Evolutionary conservation across 202 grass and related monocot species (phyloP).

Genomic region (Thinopyrum obtusiflorum): DNA sequence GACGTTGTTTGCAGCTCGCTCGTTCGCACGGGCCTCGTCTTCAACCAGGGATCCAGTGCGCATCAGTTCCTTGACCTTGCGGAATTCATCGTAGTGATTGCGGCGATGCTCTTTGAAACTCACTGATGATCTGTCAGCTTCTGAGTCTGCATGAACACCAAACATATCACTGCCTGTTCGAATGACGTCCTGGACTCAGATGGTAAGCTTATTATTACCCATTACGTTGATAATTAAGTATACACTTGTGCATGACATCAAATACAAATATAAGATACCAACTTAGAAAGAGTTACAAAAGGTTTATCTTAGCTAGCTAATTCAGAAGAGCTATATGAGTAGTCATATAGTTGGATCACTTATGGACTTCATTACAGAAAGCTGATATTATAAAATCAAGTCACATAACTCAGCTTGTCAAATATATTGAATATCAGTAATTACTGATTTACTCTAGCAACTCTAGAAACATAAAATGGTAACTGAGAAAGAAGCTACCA

Average conservation of each 20-base stretch:
- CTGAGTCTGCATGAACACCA: constrained; percentile 50
- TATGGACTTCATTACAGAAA: not conserved
- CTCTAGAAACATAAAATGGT: not conserved
- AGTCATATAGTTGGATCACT: not conserved
- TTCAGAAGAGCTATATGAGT: not conserved
- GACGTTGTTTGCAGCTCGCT: constrained; percentile 6
- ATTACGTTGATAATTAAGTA: not conserved
- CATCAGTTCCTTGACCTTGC: constrained; percentile 84
- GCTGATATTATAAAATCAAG: not conserved
- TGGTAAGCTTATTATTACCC: not conserved
- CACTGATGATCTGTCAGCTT: constrained; percentile 53
- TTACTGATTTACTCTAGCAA: constrained; percentile 4
- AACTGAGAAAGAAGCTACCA: constrained; percentile 31
- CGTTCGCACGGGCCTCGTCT: constrained; percentile 47
- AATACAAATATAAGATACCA: not conserved
- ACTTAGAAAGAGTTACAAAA: not conserved
- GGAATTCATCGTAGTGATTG: constrained; percentile 83
- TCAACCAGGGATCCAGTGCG: constrained; percentile 57
- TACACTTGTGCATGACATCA: not conserved
- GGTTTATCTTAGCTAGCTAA: not conserved
- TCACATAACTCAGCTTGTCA: not conserved
- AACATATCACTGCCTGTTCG: constrained; percentile 12
- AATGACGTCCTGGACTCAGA: not conserved
- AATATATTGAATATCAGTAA: constrained; percentile 4
- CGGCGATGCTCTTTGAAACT: constrained; percentile 94